Conservation (phyloP, 2,329 filamentous ascomycete species). For the Aphanocladium album region DNA sequence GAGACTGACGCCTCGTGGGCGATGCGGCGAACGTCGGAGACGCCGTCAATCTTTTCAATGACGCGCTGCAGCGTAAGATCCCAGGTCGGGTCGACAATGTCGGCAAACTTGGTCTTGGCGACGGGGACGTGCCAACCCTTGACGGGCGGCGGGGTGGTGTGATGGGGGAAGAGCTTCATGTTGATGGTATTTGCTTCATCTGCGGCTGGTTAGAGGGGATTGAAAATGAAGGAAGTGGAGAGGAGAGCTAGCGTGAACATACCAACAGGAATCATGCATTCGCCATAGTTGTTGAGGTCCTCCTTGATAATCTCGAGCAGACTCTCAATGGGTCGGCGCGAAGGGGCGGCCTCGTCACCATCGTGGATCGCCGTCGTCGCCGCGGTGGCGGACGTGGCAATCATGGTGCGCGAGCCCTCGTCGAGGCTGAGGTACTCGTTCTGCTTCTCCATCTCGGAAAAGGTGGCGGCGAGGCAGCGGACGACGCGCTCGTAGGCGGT, state of each 20-base stretch:
- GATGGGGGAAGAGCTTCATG: conserved; percentile 88
- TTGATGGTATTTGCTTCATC: conserved; percentile 93
- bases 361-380: conserved; percentile 26
- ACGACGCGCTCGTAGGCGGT: conserved; percentile 80
- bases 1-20: conserved; percentile 81
- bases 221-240: background rate
- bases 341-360: conserved; percentile 32
- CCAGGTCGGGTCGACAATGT: conserved; percentile 63
- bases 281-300: conserved; percentile 93
- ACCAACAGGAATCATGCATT: conserved; percentile 98
- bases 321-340: conserved; percentile 69
- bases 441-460: conserved; percentile 89
- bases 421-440: conserved; percentile 72
- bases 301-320: conserved; percentile 76
- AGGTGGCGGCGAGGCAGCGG: conserved; percentile 75
- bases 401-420: conserved; percentile 35
- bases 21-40: conserved; percentile 84
- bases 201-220: conserved; percentile 26
- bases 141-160: conserved; percentile 70
- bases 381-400: conserved; percentile 25
- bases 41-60: conserved; percentile 81
- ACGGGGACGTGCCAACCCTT: conserved; percentile 90
- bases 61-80: conserved; percentile 75
- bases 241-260: conserved; percentile 29
- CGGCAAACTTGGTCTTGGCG: conserved; percentile 58